Evolutionary conservation across 495 filamentous ascomycete genomes (phyloP).

Genomic region (Trichoderma gamsii): DNA sequence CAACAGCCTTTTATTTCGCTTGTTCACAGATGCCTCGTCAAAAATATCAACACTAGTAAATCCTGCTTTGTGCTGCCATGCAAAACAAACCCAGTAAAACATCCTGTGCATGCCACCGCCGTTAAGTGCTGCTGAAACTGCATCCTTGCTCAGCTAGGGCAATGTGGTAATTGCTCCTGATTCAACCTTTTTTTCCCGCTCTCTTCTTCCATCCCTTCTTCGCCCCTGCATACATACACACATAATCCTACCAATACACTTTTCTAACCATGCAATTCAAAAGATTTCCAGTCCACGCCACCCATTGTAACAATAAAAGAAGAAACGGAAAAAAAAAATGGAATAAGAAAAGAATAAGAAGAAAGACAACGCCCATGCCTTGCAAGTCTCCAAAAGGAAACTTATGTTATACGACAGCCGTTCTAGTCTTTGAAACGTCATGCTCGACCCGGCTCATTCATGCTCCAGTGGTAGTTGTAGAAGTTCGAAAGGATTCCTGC

Average conservation of each 20-base stretch:
- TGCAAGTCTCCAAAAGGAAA: neutral
- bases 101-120: neutral
- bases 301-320: neutral
- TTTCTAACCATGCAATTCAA: neutral
- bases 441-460: neutral
- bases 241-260: neutral
- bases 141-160: neutral
- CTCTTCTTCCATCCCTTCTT: neutral
- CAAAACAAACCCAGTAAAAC: neutral
- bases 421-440: slow-evolving; percentile 5
- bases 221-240: neutral
- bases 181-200: neutral
- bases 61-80: too few species aligned
- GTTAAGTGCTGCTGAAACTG: neutral
- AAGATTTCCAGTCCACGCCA: neutral
- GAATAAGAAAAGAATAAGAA: neutral
- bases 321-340: neutral
- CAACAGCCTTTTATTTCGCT: slow-evolving; percentile 10
- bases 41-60: neutral
- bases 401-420: neutral
- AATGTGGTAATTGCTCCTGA: neutral
- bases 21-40: neutral
- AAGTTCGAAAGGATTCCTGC: neutral
- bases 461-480: neutral
- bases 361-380: neutral